Evolutionary conservation across 768 basidiomycete genomes (phyloP).

Genomic region (Psilocybe cubensis): DNA sequence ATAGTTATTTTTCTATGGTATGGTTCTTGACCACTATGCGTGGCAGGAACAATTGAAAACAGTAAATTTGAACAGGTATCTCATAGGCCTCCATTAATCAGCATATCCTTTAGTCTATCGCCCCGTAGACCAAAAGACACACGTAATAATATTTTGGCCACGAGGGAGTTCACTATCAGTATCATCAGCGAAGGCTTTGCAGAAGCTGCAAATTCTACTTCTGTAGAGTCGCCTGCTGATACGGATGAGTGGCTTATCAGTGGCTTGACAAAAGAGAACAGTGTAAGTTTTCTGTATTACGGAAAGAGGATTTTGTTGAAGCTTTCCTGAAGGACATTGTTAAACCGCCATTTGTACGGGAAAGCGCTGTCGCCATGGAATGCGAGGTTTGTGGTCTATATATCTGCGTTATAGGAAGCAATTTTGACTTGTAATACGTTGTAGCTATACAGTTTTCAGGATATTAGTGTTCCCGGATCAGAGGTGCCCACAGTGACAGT

Average conservation of each 20-base stretch:
- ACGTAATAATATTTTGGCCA: conserved; percentile 63
- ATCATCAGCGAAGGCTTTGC: conserved; percentile 71
- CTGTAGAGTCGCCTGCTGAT: conserved; percentile 55
- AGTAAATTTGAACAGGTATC: conserved; percentile 43
- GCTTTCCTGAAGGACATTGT: conserved; percentile 43
- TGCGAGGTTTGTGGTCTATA: conserved; percentile 50
- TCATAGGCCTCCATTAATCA: conserved; percentile 68
- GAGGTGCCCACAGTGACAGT: conserved; percentile 45
- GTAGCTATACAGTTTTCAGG: conserved; percentile 54
- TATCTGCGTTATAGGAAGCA: conserved; percentile 11
- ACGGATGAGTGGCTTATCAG: conserved; percentile 64
- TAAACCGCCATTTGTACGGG: conserved; percentile 54
- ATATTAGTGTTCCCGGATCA: conserved; percentile 44
- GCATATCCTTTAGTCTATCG: conserved; percentile 57
- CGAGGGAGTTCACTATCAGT: conserved; percentile 72
- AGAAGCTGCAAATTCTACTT: conserved; percentile 58
- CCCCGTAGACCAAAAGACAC: conserved; percentile 59
- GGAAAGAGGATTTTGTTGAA: conserved; percentile 6
- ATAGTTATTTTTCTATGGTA: conserved; percentile 68
- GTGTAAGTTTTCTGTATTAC: conserved; percentile 41
- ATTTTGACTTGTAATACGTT: conserved; percentile 10
- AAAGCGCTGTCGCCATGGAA: conserved; percentile 64
- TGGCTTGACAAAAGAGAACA: conserved; percentile 55
- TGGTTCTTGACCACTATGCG: not conserved
- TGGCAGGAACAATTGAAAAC: not conserved